Conservation (phyloP, 345 rosid genomes). For the Aegle marmelos region DNA sequence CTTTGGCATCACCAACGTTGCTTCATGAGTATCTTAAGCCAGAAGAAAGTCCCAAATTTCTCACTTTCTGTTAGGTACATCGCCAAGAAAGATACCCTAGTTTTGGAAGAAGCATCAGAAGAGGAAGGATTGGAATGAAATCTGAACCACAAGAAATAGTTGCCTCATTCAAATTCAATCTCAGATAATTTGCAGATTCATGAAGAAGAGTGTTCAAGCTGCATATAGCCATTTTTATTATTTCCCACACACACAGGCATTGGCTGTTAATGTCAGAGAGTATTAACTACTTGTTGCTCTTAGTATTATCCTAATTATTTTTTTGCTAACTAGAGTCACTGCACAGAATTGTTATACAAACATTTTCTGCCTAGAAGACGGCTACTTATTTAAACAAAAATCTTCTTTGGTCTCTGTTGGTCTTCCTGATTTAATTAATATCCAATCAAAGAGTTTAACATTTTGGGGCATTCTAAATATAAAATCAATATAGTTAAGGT, state of each 20-base stretch:
- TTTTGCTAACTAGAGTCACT: neutral
- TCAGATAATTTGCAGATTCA: neutral
- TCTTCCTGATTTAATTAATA: neutral
- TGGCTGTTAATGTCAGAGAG: neutral
- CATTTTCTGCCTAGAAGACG: neutral
- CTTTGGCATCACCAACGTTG: slow-evolving; percentile 82
- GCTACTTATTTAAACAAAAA: neutral
- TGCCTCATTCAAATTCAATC: neutral
- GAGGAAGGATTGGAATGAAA: neutral
- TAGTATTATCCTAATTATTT: neutral
- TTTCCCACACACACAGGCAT: neutral
- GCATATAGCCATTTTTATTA: neutral
- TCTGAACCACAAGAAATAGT: neutral
- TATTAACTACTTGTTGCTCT: neutral
- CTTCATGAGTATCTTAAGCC: slow-evolving; percentile 35
- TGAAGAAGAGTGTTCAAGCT: neutral
- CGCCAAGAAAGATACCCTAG: neutral
- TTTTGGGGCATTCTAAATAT: neutral
- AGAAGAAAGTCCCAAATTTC: neutral
- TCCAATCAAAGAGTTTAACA: neutral
- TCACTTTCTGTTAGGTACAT: neutral
- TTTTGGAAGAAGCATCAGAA: neutral
- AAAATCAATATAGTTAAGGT: too few species aligned
- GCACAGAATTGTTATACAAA: neutral
- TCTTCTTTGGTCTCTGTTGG: neutral